Base-by-base conservation (phyloP, 1,139 yeast genomes). In the Yamadazyma blattariae region DNA sequence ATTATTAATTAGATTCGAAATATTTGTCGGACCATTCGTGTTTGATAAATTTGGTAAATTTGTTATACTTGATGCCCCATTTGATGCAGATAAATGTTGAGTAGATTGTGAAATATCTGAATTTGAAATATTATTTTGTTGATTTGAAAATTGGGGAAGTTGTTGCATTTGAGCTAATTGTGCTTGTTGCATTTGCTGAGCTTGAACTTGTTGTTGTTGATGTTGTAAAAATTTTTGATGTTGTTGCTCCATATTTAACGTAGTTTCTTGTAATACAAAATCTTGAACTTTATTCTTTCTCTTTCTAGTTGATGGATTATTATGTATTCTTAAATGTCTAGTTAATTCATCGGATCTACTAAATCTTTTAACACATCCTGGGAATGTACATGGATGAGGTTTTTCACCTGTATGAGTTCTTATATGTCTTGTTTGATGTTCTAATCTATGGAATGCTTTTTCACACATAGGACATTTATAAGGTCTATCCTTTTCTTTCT, bases 331-430 rank as follows among this genome's bases (percentile, higher is more conserved):
- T 41, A 74, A 62, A 54, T 80, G 90, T 45, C 88, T 67, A 10
- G 87, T 82, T 44, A 82, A 60, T 46, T 83, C 88, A 46, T 82
- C 87, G 30, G 80, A 67, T 42, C 90, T 64, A 39, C 82, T 74
- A 56, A 83, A 83, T 42, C 79, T 67, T 56, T 82, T 82, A 29
- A 68, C 53, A 55, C 92, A 84, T 7, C 82, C 82, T 3, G 84
- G 79, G 42, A 67, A 79, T 21, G 78, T 74, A 57, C 94, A 84
- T 18, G 73, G 77, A 54, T 82, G 87, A 10, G 92, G 92, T 47
- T 84, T 79, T 52, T 81, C 85, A 18, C 86, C 86, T 1, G 86
- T 79, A 50, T 79, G 85, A 26, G 82, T 79, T 40, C 85, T 62
- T 51, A 79, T 80, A 51, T 82, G 90, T 47, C 89, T 71, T 7